A percentile compares a stretch with the other conserved stretches of the same genome.
Evolutionary conservation across 352 stramenopile genomes (phyloP).

Genomic region (Phytophthora pinifolia): DNA sequence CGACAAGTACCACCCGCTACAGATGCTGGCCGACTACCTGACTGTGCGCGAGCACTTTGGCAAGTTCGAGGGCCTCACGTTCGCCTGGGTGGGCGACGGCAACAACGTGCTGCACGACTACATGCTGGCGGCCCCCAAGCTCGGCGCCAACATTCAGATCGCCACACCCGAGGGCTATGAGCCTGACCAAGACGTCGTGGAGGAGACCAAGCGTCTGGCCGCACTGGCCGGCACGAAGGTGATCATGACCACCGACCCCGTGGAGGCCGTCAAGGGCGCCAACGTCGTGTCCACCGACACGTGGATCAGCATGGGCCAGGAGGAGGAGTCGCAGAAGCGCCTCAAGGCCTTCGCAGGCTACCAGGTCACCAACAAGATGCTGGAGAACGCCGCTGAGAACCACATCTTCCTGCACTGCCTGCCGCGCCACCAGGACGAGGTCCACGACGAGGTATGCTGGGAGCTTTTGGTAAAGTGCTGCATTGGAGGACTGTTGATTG

Average conservation of each 20-base stretch:
- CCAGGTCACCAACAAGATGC: constrained; percentile 92
- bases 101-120: constrained; percentile 99
- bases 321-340: constrained; percentile 93
- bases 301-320: constrained; percentile 96
- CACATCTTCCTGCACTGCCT: constrained; percentile 98
- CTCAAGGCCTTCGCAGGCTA: constrained; percentile 96
- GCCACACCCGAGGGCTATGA: constrained; percentile 94
- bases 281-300: constrained; percentile 98
- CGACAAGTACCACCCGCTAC: constrained; percentile 97
- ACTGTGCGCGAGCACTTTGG: constrained; percentile 92
- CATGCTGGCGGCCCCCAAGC: constrained; percentile 92
- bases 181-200: constrained; percentile 87
- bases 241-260: constrained; percentile 86
- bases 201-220: constrained; percentile 88
- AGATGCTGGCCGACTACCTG: constrained; percentile 98
- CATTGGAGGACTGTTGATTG: neutral
- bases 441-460: constrained; percentile 91
- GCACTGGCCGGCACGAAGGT: constrained; percentile 69
- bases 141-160: constrained; percentile 92
- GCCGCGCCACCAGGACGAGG: constrained; percentile 96
- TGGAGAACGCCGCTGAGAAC: constrained; percentile 87
- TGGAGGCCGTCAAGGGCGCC: constrained; percentile 92
- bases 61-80: constrained; percentile 87
- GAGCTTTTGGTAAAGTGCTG: neutral
- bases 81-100: constrained; percentile 98